A percentile compares a stretch with the other conserved stretches of the same genome.
Evolutionary conservation across 1,139 yeast species (phyloP).

Genomic region (Scheffersomyces titani): DNA sequence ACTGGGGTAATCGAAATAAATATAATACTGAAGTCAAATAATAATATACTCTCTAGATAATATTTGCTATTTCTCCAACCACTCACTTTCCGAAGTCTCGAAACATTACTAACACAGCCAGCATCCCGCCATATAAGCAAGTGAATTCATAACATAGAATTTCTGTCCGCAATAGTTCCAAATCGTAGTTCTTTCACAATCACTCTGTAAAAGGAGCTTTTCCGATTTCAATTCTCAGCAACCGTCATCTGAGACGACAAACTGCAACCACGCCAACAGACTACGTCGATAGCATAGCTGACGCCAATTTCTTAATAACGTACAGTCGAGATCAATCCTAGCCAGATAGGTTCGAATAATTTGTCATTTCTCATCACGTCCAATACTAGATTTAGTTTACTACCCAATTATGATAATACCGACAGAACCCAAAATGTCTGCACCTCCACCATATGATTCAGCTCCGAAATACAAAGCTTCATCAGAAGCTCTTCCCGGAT

Average conservation of each 20-base stretch:
- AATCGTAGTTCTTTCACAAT: background rate
- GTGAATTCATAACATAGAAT: background rate
- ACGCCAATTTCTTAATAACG: no score
- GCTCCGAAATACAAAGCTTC: constrained; percentile 23
- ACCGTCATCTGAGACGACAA: no score
- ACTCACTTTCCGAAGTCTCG: background rate
- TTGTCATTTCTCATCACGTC: no score
- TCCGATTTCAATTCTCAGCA: no score
- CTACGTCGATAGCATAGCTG: no score
- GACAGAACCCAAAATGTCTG: background rate
- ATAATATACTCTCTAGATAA: background rate
- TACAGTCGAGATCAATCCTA: no score
- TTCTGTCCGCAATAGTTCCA: background rate
- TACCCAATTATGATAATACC: background rate
- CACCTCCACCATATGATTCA: no score
- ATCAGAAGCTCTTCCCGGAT: constrained; percentile 31
- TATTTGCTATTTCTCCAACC: background rate
- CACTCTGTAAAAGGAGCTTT: no score
- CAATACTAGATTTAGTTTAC: background rate
- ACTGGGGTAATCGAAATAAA: background rate
- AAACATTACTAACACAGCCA: background rate
- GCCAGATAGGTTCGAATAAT: no score
- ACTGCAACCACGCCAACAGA: no score
- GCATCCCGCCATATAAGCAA: background rate
- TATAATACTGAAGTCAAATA: background rate